These are phyloP conservation scores for Bimuria novae-zelandiae DNA, from an alignment of 2,329 filamentous ascomycete genomes.

Conservation along the genomic window DNA sequence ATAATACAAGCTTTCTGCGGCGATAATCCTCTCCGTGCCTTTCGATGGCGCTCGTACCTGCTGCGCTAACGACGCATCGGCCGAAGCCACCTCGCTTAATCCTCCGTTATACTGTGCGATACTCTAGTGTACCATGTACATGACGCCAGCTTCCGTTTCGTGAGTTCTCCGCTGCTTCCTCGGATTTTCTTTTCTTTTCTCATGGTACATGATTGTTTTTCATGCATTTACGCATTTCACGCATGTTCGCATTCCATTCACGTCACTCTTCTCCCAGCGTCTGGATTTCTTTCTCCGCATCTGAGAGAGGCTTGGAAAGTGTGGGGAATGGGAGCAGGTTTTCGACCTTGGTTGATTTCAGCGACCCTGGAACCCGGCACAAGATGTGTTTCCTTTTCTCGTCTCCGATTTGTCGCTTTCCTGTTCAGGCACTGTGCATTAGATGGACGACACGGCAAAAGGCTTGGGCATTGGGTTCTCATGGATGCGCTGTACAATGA, in stretches of 20 bases:
- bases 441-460: constrained; percentile 19
- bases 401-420: constrained; percentile 14
- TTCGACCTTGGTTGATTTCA: too few relatives aligned
- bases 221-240: constrained; percentile 20
- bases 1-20: constrained; percentile 22
- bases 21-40: constrained; percentile 22
- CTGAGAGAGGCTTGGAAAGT: background rate
- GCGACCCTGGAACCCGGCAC: background rate
- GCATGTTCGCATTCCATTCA: constrained; percentile 16
- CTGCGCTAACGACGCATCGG: constrained; percentile 19
- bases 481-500: constrained; percentile 12
- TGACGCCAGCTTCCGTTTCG: constrained; percentile 11
- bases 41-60: constrained; percentile 11
- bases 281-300: background rate
- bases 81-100: constrained; percentile 17
- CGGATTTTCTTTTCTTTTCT: constrained; percentile 18
- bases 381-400: constrained; percentile 18
- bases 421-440: constrained; percentile 23
- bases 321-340: too few relatives aligned
- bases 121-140: constrained; percentile 18
- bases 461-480: constrained; percentile 13
- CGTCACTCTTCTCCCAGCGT: constrained; percentile 10
- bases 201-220: constrained; percentile 35
- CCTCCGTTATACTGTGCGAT: constrained; percentile 8
- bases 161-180: constrained; percentile 2